These are phyloP conservation scores for Toxicodendron radicans DNA, from an alignment of 345 rosid species.

Conservation along the genomic window DNA sequence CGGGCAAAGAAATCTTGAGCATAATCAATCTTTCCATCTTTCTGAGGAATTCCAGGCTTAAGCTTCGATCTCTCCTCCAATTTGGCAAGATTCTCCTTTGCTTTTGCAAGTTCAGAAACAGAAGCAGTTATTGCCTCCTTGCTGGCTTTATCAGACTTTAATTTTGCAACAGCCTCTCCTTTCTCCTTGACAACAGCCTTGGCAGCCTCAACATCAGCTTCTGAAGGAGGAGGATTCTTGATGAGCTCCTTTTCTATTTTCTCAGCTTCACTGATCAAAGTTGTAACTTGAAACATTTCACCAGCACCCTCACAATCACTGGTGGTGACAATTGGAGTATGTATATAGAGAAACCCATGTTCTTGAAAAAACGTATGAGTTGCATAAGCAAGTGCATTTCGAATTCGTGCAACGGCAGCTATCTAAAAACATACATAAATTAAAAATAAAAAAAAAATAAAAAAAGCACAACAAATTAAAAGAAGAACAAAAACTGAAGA, in stretches of 20 bases:
- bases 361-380: slow-evolving; percentile 88
- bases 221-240: slow-evolving; percentile 75
- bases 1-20: slow-evolving; percentile 78
- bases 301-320: slow-evolving; percentile 99
- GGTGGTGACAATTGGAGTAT: slow-evolving; percentile 87
- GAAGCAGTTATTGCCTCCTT: slow-evolving; percentile 49
- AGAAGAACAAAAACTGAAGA: background rate
- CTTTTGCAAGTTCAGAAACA: slow-evolving; percentile 54
- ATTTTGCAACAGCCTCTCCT: slow-evolving; percentile 59
- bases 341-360: slow-evolving; percentile 65
- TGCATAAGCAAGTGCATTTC: slow-evolving; percentile 83
- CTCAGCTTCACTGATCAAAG: slow-evolving; percentile 67
- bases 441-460: too few relatives aligned
- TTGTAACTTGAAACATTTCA: slow-evolving; percentile 96
- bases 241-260: slow-evolving; percentile 70
- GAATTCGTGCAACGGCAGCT: slow-evolving; percentile 83
- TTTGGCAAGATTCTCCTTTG: slow-evolving; percentile 54
- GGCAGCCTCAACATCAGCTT: slow-evolving; percentile 74
- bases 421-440: slow-evolving; percentile 40
- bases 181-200: slow-evolving; percentile 53
- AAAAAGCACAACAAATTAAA: background rate
- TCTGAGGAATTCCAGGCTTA: slow-evolving; percentile 74
- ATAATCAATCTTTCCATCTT: slow-evolving; percentile 79
- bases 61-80: slow-evolving; percentile 70
- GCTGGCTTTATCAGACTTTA: slow-evolving; percentile 67